Conservation (phyloP, 768 basidiomycete genomes). For the Suillus cothurnatus region DNA sequence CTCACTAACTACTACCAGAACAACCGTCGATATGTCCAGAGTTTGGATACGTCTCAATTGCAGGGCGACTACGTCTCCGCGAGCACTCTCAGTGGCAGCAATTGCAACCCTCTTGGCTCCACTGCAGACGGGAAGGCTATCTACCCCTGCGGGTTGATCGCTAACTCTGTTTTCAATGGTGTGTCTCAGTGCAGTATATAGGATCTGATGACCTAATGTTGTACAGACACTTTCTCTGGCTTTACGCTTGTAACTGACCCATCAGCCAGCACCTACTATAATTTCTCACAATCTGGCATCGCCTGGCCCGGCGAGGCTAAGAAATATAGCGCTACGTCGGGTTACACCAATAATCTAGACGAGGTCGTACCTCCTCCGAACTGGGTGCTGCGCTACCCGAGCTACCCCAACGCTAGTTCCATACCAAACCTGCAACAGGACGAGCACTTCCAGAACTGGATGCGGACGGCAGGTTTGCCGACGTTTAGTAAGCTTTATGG, state of each 20-base stretch:
- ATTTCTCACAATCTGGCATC: slow-evolving; percentile 77
- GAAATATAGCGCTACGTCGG: slow-evolving; percentile 71
- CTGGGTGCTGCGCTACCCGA: slow-evolving; percentile 75
- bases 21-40: slow-evolving; percentile 96
- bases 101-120: slow-evolving; percentile 88
- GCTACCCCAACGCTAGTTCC: slow-evolving; percentile 65
- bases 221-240: slow-evolving; percentile 75
- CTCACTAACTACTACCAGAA: slow-evolving; percentile 98
- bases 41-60: slow-evolving; percentile 82
- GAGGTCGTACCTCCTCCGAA: slow-evolving; percentile 92
- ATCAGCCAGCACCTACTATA: slow-evolving; percentile 54
- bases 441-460: slow-evolving; percentile 99
- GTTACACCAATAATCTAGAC: slow-evolving; percentile 54
- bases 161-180: slow-evolving; percentile 98
- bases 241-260: slow-evolving; percentile 50
- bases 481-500: slow-evolving; percentile 97
- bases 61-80: slow-evolving; percentile 64
- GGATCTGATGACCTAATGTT: not conserved
- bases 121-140: slow-evolving; percentile 53
- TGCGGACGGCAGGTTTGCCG: slow-evolving; percentile 96
- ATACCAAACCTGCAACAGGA: slow-evolving; percentile 76
- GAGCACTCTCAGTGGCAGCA: slow-evolving; percentile 57
- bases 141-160: slow-evolving; percentile 97
- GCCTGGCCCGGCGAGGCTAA: slow-evolving; percentile 96
- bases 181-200: slow-evolving; percentile 18